These are phyloP conservation scores for Chiua virens DNA, from an alignment of 768 basidiomycete species.

Conservation along the genomic window DNA sequence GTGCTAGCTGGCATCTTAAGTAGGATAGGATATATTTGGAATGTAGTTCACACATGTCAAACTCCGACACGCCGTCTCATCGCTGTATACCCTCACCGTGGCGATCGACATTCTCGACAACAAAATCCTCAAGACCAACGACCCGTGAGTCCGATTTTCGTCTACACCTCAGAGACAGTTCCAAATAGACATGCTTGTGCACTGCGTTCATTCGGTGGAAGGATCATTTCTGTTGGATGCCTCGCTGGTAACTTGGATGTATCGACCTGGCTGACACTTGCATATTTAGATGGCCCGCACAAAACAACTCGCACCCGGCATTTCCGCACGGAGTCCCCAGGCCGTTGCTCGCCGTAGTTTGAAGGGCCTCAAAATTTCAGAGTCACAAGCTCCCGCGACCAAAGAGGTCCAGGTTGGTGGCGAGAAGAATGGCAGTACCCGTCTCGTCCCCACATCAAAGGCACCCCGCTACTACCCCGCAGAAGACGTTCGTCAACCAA, in stretches of 20 bases:
- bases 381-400: slow-evolving; percentile 58
- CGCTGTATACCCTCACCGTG: slow-evolving; percentile 13
- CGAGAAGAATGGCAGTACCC: slow-evolving; percentile 86
- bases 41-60: slow-evolving; percentile 22
- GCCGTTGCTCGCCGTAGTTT: slow-evolving; percentile 79
- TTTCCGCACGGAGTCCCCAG: slow-evolving; percentile 82
- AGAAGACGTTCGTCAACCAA: slow-evolving; percentile 89
- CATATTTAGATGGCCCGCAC: slow-evolving; percentile 77
- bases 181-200: neutral
- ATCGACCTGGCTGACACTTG: slow-evolving; percentile 15
- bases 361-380: slow-evolving; percentile 80
- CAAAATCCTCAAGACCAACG: slow-evolving; percentile 45
- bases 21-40: slow-evolving; percentile 16
- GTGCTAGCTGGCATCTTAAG: too few species aligned
- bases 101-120: slow-evolving; percentile 30
- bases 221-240: slow-evolving; percentile 35
- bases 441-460: slow-evolving; percentile 82
- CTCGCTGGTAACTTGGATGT: slow-evolving; percentile 35
- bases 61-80: slow-evolving; percentile 23
- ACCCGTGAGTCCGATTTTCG: slow-evolving; percentile 37
- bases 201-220: slow-evolving; percentile 1
- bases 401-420: slow-evolving; percentile 86
- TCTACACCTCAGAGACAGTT: slow-evolving; percentile 9
- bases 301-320: slow-evolving; percentile 78
- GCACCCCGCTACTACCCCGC: slow-evolving; percentile 93